Conservation (phyloP, 228 moss, liverwort and hornwort genomes). For the Sphagnum fallax region DNA sequence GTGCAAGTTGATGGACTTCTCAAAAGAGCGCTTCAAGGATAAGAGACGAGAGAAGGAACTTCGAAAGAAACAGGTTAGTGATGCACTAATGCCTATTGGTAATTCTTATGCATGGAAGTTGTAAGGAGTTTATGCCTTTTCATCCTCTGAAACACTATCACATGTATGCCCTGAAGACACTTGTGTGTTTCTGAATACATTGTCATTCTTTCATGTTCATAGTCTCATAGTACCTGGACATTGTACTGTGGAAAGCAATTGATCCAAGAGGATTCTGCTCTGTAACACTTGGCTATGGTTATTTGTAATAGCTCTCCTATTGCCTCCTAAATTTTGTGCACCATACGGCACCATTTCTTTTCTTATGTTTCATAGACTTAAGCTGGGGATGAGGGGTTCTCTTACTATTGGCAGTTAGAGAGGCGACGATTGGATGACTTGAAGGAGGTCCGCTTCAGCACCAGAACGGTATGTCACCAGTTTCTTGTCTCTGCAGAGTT, state of each 20-base stretch:
- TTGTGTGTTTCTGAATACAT: too few relatives aligned
- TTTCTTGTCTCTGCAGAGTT: not conserved
- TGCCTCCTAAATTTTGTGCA: not conserved
- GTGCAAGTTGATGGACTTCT: constrained; percentile 95
- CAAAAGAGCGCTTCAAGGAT: constrained; percentile 82
- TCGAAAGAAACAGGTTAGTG: constrained; percentile 59
- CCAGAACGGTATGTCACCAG: constrained; percentile 38
- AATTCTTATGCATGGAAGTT: not conserved
- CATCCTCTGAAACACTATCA: too few relatives aligned
- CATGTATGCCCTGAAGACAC: too few relatives aligned
- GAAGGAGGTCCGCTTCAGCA: constrained; percentile 75
- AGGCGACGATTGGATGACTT: constrained; percentile 72
- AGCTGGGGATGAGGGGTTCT: not conserved
- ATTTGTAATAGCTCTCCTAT: not conserved
- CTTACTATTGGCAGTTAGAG: constrained; percentile 31
- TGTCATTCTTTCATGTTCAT: too few relatives aligned
- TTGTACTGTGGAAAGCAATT: not conserved
- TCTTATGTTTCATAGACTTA: not conserved
- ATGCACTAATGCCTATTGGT: not conserved
- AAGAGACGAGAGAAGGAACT: constrained; percentile 82
- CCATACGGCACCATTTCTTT: not conserved
- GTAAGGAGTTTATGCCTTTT: too few relatives aligned
- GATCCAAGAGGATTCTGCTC: not conserved
- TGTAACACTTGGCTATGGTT: not conserved
- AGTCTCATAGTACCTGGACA: too few relatives aligned